Conservation (phyloP, 1,284 basidiomycete genomes). For the Apiotrichum mycotoxinovorans region DNA sequence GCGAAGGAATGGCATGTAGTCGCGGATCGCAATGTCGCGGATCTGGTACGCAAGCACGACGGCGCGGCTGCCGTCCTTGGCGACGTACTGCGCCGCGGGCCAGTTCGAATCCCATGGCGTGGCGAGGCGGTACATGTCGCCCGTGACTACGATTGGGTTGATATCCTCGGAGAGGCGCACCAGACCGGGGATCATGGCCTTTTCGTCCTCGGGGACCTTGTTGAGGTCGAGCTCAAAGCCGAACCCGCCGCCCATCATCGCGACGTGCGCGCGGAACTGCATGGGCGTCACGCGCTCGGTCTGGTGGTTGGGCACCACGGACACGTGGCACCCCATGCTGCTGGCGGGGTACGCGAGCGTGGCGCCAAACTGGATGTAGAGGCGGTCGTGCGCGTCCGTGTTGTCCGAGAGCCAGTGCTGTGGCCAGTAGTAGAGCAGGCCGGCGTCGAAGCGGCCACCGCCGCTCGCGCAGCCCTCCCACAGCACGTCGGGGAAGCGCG, state of each 20-base stretch:
- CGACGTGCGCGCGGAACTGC: constrained; percentile 39
- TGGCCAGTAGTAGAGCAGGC: constrained; percentile 32
- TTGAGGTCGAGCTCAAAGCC: constrained; percentile 37
- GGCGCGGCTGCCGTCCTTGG: constrained; percentile 4
- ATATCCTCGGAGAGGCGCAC: constrained; percentile 25
- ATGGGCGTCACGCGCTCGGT: constrained; percentile 27
- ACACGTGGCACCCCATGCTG: constrained; percentile 33
- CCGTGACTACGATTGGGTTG: constrained; percentile 26
- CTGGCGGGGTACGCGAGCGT: constrained; percentile 31
- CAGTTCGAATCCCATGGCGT: constrained; percentile 23
- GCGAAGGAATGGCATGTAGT: constrained; percentile 13
- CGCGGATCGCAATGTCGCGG: constrained; percentile 1
- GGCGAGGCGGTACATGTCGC: constrained; percentile 29
- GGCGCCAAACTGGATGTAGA: constrained; percentile 36
- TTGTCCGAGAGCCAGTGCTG: constrained; percentile 39
- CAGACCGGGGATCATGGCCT: constrained; percentile 15
- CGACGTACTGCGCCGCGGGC: constrained; percentile 28
- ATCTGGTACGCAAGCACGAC: constrained; percentile 19
- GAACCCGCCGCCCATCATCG: constrained; percentile 38
- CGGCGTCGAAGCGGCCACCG: constrained; percentile 37
- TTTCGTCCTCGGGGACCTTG: constrained; percentile 21
- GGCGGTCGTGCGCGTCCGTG: constrained; percentile 33
- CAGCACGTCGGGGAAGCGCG: constrained; percentile 30
- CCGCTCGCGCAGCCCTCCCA: constrained; percentile 41
- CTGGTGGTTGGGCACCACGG: constrained; percentile 35